phyloP scores from a whole-genome alignment of 495 filamentous ascomycete genomes.

The Letharia lupina region DNA sequence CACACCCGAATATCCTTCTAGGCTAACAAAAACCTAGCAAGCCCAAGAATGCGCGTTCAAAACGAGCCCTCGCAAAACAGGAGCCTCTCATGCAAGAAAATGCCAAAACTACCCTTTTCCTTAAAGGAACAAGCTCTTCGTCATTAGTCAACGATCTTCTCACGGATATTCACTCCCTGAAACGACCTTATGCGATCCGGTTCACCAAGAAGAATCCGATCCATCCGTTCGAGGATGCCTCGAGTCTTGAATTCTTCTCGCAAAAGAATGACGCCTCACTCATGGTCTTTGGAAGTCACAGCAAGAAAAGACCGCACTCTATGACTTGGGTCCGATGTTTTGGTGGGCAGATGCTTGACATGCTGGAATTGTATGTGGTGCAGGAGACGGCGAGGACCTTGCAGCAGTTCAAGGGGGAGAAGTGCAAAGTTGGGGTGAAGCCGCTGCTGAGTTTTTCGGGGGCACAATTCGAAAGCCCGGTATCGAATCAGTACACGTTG shows the following conservation, averaged over 20 bases:
- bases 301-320: constrained; percentile 88
- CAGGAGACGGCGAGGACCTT: constrained; percentile 55
- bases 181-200: constrained; percentile 67
- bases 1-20: constrained; percentile 9
- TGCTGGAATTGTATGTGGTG: constrained; percentile 81
- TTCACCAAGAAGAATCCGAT: constrained; percentile 94
- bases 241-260: constrained; percentile 83
- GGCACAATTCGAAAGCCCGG: constrained; percentile 69
- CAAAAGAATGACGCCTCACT: constrained; percentile 89
- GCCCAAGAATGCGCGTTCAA: constrained; percentile 88
- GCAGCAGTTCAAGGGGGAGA: constrained; percentile 71
- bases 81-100: constrained; percentile 84
- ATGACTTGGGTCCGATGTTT: constrained; percentile 80
- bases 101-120: constrained; percentile 75
- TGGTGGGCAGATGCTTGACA: constrained; percentile 76
- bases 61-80: constrained; percentile 82
- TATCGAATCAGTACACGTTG: constrained; percentile 63
- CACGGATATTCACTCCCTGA: constrained; percentile 71
- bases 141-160: constrained; percentile 69
- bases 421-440: constrained; percentile 72
- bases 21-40: constrained; percentile 47
- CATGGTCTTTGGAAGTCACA: constrained; percentile 69
- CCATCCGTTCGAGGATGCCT: constrained; percentile 85
- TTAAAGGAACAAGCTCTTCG: constrained; percentile 74
- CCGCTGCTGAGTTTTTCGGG: constrained; percentile 85